Conservation (phyloP, 805 yeast genomes). For the Yamadazyma kitorensis region DNA sequence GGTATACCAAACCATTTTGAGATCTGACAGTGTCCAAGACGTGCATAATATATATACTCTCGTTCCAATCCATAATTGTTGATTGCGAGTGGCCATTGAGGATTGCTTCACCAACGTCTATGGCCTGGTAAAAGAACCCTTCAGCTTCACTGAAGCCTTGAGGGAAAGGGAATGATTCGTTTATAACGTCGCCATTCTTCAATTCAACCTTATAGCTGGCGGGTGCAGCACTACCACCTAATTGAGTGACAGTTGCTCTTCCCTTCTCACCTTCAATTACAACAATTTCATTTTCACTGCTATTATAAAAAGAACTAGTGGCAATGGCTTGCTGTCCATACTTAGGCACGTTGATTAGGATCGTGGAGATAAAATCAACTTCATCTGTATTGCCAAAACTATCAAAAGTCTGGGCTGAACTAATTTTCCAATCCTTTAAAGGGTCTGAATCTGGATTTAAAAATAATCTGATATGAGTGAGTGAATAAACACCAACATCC, state of each 20-base stretch:
- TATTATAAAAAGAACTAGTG: slow-evolving; percentile 22
- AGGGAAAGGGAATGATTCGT: slow-evolving; percentile 22
- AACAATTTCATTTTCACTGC: slow-evolving; percentile 22
- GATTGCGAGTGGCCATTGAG: slow-evolving; percentile 34
- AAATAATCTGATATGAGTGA: slow-evolving; percentile 42
- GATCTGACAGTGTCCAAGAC: slow-evolving; percentile 45
- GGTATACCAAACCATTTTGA: slow-evolving; percentile 42
- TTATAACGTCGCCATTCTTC: slow-evolving; percentile 24
- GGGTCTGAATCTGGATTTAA: slow-evolving; percentile 28
- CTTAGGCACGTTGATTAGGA: slow-evolving; percentile 30
- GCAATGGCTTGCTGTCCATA: slow-evolving; percentile 40
- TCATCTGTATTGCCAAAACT: slow-evolving; percentile 35
- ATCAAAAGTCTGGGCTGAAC: slow-evolving; percentile 20
- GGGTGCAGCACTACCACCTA: slow-evolving; percentile 15
- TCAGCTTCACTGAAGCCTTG: slow-evolving; percentile 26
- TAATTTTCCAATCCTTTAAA: slow-evolving; percentile 17
- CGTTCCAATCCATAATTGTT: slow-evolving; percentile 36
- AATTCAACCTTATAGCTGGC: slow-evolving; percentile 16
- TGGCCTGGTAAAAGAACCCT: slow-evolving; percentile 56
- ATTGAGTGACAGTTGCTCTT: slow-evolving; percentile 8
- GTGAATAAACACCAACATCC: slow-evolving; percentile 52
- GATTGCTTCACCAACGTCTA: slow-evolving; percentile 37
- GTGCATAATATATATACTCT: slow-evolving; percentile 43
- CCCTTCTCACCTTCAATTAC: slow-evolving; percentile 31
- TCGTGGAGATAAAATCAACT: slow-evolving; percentile 38